Evolutionary conservation across 495 filamentous ascomycete genomes (phyloP), one percentile per base, ranked within the genome.

Genomic region (Penicillium roqueforti): DNA sequence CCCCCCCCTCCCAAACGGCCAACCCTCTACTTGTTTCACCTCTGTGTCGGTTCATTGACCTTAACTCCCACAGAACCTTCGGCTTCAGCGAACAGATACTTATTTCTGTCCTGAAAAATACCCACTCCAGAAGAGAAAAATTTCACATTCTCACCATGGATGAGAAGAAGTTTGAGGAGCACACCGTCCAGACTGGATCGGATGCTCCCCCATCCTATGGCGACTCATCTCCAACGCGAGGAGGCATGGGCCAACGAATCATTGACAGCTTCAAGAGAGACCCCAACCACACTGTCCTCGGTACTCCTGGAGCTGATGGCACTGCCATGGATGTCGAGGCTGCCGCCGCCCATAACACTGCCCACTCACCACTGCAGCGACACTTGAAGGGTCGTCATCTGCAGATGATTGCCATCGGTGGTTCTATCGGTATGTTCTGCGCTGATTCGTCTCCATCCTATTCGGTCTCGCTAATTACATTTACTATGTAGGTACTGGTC

Each of bases 371-470:
- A 14, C 77, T 98, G 26, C 80, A 86, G 45, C 76, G 93, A 53
- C 80, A 80, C 59, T 68, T 97, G 47, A 93, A 95, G 70, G 84
- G 86, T 14, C 79, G 91, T 37, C 92, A 97, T 76, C 67, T 96
- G 57, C 91, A 96, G 77, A 96, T 96, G 91, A 96, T 96, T 76
- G 92, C 92, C 6, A 95, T 96, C 59, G 91, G 91, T 56, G 93
- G 93, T 32, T 92, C 88, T 1, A 97, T 98, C 58, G 92, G 92
- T 86, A 82, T 44, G 76, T 26, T 37, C 8, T 13, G 1, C 9
- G 36, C 7, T 18, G 18, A 22, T 37, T 8, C 8, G 22, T 49
- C 14, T 25, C 11, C 25, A 18, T 23, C 32, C 37, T 7, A 39
- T 6, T 41, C 29, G 5, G 28, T 13, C 16, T 14, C n/a, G 53